Conservation (phyloP, 2,329 filamentous ascomycete genomes). For the Nemania serpens region DNA sequence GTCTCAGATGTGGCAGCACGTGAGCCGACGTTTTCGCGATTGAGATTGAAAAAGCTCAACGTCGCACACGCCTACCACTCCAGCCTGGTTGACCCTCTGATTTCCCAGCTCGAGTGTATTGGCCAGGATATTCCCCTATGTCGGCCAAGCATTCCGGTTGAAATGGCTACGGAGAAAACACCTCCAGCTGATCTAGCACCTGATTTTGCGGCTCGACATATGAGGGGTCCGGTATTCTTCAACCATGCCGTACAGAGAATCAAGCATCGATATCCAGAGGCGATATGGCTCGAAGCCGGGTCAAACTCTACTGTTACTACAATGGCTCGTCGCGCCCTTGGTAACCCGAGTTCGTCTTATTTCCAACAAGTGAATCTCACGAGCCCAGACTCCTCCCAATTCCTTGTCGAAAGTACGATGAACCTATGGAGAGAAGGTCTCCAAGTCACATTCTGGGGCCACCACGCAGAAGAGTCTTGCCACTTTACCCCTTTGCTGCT, state of each 20-base stretch:
- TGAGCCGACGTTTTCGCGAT: no score
- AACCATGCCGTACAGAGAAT: neutral
- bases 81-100: no score
- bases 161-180: neutral
- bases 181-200: neutral
- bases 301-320: conserved; percentile 39
- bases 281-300: conserved; percentile 41
- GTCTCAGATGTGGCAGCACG: no score
- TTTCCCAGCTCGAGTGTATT: no score
- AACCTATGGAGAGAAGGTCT: conserved; percentile 48
- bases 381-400: neutral
- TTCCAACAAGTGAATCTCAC: neutral
- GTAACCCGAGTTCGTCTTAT: neutral
- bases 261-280: conserved; percentile 29
- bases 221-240: conserved; percentile 43
- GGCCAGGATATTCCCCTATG: no score
- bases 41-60: conserved; percentile 44
- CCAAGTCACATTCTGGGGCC: conserved; percentile 44
- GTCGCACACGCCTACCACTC: conserved; percentile 30
- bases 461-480: conserved; percentile 34
- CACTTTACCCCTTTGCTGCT: conserved; percentile 36
- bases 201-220: conserved; percentile 29
- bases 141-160: conserved; percentile 31
- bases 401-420: conserved; percentile 19
- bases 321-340: conserved; percentile 42